phyloP scores from a whole-genome alignment of 1,139 yeast species.

The Magnusiomyces fungicola region DNA sequence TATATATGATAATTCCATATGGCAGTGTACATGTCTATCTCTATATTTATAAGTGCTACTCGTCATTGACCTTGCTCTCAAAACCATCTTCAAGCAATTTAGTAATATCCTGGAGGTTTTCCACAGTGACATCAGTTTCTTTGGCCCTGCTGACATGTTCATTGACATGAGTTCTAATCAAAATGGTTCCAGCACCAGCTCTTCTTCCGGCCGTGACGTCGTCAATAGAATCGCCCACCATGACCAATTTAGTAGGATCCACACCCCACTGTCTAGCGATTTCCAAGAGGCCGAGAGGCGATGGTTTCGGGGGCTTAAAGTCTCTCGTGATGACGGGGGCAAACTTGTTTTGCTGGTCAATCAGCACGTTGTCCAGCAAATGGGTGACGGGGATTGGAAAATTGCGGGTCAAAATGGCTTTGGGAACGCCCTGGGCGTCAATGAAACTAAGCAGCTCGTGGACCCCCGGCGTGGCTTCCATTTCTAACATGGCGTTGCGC shows the following conservation, averaged over 20 bases:
- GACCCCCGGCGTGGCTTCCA: conserved; percentile 48
- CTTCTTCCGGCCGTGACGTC: conserved; percentile 53
- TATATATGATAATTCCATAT: not conserved
- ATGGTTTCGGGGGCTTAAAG: conserved; percentile 58
- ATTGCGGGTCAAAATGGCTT: conserved; percentile 57
- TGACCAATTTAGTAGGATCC: conserved; percentile 41
- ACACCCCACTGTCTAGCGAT: conserved; percentile 43
- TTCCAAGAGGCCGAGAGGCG: conserved; percentile 51
- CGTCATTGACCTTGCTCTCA: conserved; percentile 17
- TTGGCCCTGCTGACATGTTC: conserved; percentile 32
- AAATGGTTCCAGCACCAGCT: conserved; percentile 52
- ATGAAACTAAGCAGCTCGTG: conserved; percentile 30
- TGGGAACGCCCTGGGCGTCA: conserved; percentile 34
- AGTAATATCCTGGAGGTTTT: conserved; percentile 38
- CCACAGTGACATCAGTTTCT: conserved; percentile 39
- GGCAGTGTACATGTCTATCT: not conserved
- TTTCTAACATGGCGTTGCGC: conserved; percentile 48
- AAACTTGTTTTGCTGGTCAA: not conserved
- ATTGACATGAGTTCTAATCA: conserved; percentile 45
- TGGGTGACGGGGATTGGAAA: conserved; percentile 28
- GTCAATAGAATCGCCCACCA: conserved; percentile 65
- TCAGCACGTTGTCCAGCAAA: not conserved
- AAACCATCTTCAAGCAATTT: conserved; percentile 35
- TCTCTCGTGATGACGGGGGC: conserved; percentile 43
- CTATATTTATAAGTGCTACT: not conserved